A percentile compares a stretch with the other conserved stretches of the same genome.
Evolutionary conservation across 2,329 filamentous ascomycete genomes (phyloP).

Genomic region (Albifimbria verrucaria): DNA sequence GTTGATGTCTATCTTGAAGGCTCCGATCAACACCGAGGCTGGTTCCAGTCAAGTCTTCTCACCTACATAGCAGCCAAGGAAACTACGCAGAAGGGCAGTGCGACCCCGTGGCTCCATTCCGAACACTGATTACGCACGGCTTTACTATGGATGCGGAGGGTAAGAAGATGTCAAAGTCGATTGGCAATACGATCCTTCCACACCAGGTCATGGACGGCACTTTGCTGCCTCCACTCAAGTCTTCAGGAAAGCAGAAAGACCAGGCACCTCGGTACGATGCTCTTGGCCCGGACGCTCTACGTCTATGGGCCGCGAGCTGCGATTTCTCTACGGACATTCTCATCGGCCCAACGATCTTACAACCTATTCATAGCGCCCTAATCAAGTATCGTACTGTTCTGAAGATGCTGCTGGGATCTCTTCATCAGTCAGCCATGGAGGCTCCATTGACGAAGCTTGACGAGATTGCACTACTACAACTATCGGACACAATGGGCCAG

Average conservation of each 20-base stretch:
- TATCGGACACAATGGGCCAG: conserved; percentile 61
- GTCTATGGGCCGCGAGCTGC: conserved; percentile 86
- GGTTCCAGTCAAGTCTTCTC: conserved; percentile 95
- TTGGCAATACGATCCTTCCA: conserved; percentile 84
- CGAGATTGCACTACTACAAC: conserved; percentile 72
- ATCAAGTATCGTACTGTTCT: conserved; percentile 87
- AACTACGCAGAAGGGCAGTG: conserved; percentile 22
- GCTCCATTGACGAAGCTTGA: conserved; percentile 59
- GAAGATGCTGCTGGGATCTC: conserved; percentile 82
- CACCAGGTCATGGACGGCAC: conserved; percentile 81
- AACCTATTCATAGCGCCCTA: conserved; percentile 70
- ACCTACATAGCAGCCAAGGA: conserved; percentile 71
- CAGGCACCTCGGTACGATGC: conserved; percentile 52
- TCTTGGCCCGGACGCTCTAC: conserved; percentile 81
- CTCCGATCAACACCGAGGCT: conserved; percentile 92
- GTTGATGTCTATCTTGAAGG: conserved; percentile 94
- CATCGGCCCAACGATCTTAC: conserved; percentile 74
- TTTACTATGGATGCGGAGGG: conserved; percentile 87
- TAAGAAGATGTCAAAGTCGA: conserved; percentile 98
- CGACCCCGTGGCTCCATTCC: conserved; percentile 64
- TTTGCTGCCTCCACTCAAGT: conserved; percentile 67
- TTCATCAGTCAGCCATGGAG: conserved; percentile 52
- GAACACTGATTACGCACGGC: conserved; percentile 87
- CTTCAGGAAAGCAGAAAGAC: conserved; percentile 46
- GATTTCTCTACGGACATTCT: conserved; percentile 89